Base-by-base conservation (phyloP, 2,329 filamentous ascomycete species). In the Alternaria brassicicola region DNA sequence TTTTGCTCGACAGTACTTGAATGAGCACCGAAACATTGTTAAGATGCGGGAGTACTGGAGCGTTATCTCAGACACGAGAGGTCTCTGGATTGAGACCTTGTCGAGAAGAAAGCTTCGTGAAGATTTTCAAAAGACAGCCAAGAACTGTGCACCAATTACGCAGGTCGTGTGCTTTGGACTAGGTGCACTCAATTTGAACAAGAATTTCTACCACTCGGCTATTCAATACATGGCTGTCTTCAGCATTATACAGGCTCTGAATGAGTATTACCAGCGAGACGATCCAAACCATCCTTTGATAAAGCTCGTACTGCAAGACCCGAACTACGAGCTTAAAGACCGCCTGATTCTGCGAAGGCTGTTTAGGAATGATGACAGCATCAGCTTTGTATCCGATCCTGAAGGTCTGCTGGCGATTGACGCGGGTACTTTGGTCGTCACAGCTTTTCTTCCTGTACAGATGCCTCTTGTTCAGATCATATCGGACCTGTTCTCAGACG, bases 391-490 rank as follows among this genome's bases (percentile, higher is more conserved):
- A 2, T 51, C 38, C 1, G 63, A 69, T 47, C 68, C 66, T 9
- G 55, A 66, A 2, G 66, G 64, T 1, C 41, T 71, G 6, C 52
- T 69, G 0, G 56, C 45, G 1, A 61, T 71, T 7, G 58, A 71
- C 42, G 39, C 55, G 17, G 26, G 61, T 13, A 65, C 64, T 4
- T 47, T 67, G 10, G 59, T 70, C 2, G 50, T 68, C 3, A 53
- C 58, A 1, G 58, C 60, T 0, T 65, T 45, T 30, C 45, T 70
- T 8, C 64, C 62, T 0, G 30, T 55, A 4, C 13, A 6, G 1
- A 57, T 69, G 25, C 67, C 67, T 1, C 25, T 70, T 15, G 45
- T 64, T 35, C 68, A 67, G 43, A 63, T 70, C 9, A 25, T 64
- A 2, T 63, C 64, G 2, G 67, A 70, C 41, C 13, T 62, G 8